phyloP scores from a whole-genome alignment of 306 rosid genomes.

The Biancaea sappan region DNA sequence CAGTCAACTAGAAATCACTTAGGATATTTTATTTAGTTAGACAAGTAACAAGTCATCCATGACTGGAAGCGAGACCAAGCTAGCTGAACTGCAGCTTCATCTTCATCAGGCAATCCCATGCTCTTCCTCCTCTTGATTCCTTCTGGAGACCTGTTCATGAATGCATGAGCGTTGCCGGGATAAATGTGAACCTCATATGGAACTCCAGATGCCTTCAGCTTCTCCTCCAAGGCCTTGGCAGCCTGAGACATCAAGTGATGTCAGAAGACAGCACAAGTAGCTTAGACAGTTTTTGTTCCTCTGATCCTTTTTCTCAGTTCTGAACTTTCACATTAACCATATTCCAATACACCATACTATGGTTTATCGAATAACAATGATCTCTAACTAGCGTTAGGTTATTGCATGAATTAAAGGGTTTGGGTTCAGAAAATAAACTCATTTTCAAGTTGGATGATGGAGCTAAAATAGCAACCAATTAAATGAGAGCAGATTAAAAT shows the following conservation, averaged over 20 bases:
- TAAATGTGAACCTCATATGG: conserved; percentile 80
- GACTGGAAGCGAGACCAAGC: conserved; percentile 94
- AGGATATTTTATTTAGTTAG: conserved; percentile 36
- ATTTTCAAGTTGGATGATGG: not conserved
- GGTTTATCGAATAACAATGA: not conserved
- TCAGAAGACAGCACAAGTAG: conserved; percentile 8
- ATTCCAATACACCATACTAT: not conserved
- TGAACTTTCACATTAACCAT: not conserved
- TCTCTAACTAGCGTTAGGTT: not conserved
- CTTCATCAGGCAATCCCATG: conserved; percentile 86
- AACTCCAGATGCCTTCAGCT: conserved; percentile 82
- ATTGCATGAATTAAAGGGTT: not conserved
- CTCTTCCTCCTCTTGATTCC: conserved; percentile 79
- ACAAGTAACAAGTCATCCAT: conserved; percentile 75
- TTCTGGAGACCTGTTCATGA: conserved; percentile 91
- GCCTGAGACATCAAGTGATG: conserved; percentile 60
- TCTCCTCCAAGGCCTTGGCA: conserved; percentile 85
- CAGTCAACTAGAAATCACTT: not conserved
- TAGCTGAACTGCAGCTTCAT: conserved; percentile 70
- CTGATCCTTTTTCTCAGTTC: not conserved
- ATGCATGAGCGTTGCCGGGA: conserved; percentile 79
- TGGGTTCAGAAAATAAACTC: not conserved
- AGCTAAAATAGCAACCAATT: not conserved
- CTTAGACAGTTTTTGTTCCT: not conserved
- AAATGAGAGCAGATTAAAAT: not conserved